Evolutionary conservation across 1,139 yeast species (phyloP).

Genomic region (Nakaseomyces glabratus): DNA sequence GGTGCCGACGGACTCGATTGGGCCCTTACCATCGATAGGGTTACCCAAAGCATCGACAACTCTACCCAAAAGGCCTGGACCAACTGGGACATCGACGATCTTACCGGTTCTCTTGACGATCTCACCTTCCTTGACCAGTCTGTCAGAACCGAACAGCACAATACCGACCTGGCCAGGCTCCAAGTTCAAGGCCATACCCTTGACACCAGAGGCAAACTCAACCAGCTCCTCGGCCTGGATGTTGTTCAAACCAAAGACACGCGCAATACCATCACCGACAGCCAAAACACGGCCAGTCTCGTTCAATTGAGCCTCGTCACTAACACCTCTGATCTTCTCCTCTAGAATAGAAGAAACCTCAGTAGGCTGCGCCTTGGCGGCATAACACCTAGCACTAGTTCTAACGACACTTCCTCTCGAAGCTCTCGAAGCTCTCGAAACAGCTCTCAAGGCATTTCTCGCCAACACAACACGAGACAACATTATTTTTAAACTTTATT

Average conservation of each 20-base stretch:
- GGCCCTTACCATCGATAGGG: conserved; percentile 99
- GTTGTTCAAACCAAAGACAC: conserved; percentile 99
- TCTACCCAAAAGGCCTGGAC: conserved; percentile 97
- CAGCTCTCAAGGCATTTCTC: not conserved
- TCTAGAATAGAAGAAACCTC: conserved; percentile 98
- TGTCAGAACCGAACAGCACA: conserved; percentile 98
- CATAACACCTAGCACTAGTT: conserved; percentile 62
- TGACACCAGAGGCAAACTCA: conserved; percentile 98
- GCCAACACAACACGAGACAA: conserved; percentile 3
- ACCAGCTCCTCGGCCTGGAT: conserved; percentile 99
- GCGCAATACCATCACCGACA: conserved; percentile 99
- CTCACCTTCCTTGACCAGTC: conserved; percentile 98
- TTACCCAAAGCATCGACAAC: conserved; percentile 99
- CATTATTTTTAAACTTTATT: conserved; percentile 2
- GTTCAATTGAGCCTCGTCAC: conserved; percentile 94
- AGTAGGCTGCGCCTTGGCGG: conserved; percentile 98
- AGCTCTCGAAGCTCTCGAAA: not conserved
- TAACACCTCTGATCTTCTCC: conserved; percentile 98
- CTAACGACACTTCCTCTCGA: conserved; percentile 43
- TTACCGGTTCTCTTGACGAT: conserved; percentile 99
- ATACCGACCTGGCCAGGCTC: conserved; percentile 99
- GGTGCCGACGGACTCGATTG: conserved; percentile 75
- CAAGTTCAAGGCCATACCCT: conserved; percentile 99
- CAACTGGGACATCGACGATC: conserved; percentile 99
- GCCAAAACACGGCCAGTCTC: conserved; percentile 99